phyloP scores from a whole-genome alignment of 495 filamentous ascomycete species.

The Neurospora sp. region DNA sequence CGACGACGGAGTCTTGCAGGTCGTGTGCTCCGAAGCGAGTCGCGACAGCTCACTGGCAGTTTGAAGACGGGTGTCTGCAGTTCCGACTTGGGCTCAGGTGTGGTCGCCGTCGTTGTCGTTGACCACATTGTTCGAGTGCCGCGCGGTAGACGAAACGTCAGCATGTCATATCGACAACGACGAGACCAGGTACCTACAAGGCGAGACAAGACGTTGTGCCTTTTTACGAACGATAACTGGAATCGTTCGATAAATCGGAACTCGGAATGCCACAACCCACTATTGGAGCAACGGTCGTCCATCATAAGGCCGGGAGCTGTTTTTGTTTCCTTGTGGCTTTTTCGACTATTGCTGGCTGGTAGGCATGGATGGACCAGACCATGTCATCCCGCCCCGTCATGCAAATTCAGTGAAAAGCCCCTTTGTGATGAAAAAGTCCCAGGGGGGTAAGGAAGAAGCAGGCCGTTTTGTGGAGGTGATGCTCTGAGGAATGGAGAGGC shows the following conservation, averaged over 20 bases:
- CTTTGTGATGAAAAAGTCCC: neutral
- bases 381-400: neutral
- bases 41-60: neutral
- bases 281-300: neutral
- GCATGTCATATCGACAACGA: neutral
- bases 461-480: neutral
- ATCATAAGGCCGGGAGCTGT: neutral
- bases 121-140: neutral
- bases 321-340: neutral
- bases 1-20: neutral
- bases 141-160: neutral
- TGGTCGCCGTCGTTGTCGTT: neutral
- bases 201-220: neutral
- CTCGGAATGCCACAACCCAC: neutral
- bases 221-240: neutral
- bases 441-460: neutral
- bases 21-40: neutral
- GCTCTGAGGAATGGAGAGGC: neutral
- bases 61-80: neutral
- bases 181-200: neutral
- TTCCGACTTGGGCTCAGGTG: neutral
- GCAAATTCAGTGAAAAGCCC: neutral
- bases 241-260: neutral
- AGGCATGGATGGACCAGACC: neutral
- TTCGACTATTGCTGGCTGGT: neutral